Conservation (phyloP, 2,329 filamentous ascomycete species). For the Aureobasidium sp. region DNA sequence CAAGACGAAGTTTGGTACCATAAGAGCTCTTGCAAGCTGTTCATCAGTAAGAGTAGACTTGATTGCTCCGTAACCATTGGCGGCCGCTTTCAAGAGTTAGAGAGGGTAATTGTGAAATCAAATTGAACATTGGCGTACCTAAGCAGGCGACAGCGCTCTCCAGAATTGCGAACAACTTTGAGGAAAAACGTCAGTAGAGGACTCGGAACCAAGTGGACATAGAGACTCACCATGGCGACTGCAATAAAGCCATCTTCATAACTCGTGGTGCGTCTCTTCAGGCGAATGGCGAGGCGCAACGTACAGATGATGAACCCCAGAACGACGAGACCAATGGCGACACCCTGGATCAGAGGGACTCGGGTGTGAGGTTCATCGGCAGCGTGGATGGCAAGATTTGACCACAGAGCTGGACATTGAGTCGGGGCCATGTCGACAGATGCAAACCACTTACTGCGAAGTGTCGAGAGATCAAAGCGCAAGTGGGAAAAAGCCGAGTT, state of each 20-base stretch:
- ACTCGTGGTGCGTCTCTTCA: neutral
- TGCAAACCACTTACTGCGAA: neutral
- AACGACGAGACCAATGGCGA: neutral
- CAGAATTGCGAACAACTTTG: slow-evolving; percentile 5
- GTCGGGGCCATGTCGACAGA: neutral
- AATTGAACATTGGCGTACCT: neutral
- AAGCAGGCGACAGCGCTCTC: slow-evolving; percentile 4
- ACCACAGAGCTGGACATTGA: neutral
- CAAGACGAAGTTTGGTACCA: neutral
- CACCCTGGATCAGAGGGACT: neutral
- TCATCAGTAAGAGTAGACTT: neutral
- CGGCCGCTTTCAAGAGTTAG: neutral
- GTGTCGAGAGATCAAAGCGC: neutral
- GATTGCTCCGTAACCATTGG: neutral
- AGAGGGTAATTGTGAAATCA: neutral
- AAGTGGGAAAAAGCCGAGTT: neutral
- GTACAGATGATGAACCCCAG: neutral
- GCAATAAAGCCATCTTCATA: slow-evolving; percentile 12
- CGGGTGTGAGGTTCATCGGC: neutral
- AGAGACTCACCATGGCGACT: neutral
- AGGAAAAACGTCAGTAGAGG: neutral
- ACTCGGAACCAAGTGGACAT: neutral
- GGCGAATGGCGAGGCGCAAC: neutral
- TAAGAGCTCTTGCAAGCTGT: slow-evolving; percentile 4
- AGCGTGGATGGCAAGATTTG: neutral